Evolutionary conservation across 305 asterid genomes (phyloP).

Genomic region (Rubia balearica): DNA sequence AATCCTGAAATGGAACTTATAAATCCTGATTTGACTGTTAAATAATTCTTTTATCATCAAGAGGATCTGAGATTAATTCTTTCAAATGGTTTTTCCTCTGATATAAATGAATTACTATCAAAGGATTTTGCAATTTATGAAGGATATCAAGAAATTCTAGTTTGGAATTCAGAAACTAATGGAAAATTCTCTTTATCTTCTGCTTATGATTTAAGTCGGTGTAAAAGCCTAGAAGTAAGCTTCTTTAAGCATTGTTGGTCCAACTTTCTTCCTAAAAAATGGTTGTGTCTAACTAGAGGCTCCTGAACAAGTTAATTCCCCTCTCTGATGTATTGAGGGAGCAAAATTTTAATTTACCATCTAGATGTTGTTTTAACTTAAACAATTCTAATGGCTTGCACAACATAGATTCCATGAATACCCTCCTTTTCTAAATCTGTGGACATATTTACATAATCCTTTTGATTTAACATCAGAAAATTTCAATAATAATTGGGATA

Average conservation of each 20-base stretch:
- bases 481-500: no score
- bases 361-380: not conserved
- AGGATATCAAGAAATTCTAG: not conserved
- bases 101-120: not conserved
- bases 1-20: not conserved
- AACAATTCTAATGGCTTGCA: no score
- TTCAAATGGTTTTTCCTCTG: no score
- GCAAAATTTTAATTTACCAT: not conserved
- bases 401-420: no score
- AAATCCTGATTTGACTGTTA: not conserved
- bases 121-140: not conserved
- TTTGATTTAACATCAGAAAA: no score
- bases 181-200: not conserved
- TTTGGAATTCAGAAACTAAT: not conserved
- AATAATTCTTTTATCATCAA: no score
- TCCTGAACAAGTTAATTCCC: not conserved
- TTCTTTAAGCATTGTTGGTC: not conserved
- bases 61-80: not conserved
- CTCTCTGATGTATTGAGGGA: not conserved
- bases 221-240: not conserved
- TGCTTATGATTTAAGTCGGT: not conserved
- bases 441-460: no score
- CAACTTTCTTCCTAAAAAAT: not conserved
- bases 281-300: not conserved
- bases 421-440: no score